phyloP scores from a whole-genome alignment of 371 early-diverging fungal genomes.

The Apophysomyces variabilis region DNA sequence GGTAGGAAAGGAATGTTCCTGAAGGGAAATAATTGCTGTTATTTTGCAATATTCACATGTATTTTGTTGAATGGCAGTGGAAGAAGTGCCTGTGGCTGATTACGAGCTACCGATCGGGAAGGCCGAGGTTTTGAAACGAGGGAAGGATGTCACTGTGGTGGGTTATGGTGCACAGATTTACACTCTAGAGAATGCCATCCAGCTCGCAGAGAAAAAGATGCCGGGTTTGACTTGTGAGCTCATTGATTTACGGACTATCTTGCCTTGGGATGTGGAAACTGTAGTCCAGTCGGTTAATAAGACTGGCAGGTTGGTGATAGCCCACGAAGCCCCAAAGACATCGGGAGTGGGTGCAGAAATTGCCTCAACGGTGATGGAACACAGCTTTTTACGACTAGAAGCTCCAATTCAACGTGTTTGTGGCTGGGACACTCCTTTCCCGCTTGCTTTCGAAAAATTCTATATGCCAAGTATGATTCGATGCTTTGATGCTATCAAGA shows the following conservation, averaged over 20 bases:
- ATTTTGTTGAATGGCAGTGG: conserved; percentile 58
- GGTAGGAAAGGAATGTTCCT: conserved; percentile 39
- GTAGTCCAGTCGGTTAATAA: conserved; percentile 93
- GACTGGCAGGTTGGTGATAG: conserved; percentile 92
- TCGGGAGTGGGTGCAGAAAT: conserved; percentile 97
- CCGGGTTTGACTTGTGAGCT: conserved; percentile 93
- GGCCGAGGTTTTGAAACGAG: conserved; percentile 91
- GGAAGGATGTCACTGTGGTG: conserved; percentile 91
- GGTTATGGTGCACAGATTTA: conserved; percentile 97
- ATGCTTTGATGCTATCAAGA: conserved; percentile 89
- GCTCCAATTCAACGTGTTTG: conserved; percentile 88
- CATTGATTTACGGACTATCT: conserved; percentile 92
- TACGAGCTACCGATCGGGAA: conserved; percentile 92
- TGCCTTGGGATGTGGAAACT: conserved; percentile 95
- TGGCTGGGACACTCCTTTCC: conserved; percentile 96
- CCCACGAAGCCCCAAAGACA: conserved; percentile 96
- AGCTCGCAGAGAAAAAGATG: conserved; percentile 84
- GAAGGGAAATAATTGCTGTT: conserved; percentile 13
- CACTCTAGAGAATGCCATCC: conserved; percentile 89
- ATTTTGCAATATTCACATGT: neutral
- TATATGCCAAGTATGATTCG: conserved; percentile 91
- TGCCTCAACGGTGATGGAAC: conserved; percentile 89
- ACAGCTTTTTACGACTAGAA: conserved; percentile 83
- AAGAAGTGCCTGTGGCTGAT: conserved; percentile 94
- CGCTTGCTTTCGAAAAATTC: conserved; percentile 93